A percentile compares a stretch with the other conserved stretches of the same genome.
phyloP scores from a whole-genome alignment of 352 stramenopile species.

The Lagenidium sp. region DNA sequence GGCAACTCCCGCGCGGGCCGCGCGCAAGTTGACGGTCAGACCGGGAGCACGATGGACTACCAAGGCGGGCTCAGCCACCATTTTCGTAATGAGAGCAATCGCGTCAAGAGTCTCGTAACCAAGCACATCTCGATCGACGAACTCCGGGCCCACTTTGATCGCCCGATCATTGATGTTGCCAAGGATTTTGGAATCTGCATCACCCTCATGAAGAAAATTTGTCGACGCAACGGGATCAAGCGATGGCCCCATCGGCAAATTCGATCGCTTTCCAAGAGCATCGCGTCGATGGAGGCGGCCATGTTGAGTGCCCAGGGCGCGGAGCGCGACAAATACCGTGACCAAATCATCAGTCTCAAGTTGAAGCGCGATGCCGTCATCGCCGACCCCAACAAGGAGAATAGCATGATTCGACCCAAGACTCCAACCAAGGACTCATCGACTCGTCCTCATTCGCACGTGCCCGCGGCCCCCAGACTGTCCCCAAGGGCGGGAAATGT shows the following conservation, averaged over 20 bases:
- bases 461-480: conserved; percentile 7
- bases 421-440: conserved; percentile 17
- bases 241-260: conserved; percentile 63
- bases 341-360: conserved; percentile 78
- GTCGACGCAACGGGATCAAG: conserved; percentile 59
- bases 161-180: conserved; percentile 83
- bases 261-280: conserved; percentile 81
- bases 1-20: conserved; percentile 47
- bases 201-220: conserved; percentile 85
- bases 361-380: conserved; percentile 83
- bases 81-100: conserved; percentile 80
- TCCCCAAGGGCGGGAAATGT: conserved; percentile 13
- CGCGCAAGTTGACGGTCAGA: conserved; percentile 64
- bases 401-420: conserved; percentile 39
- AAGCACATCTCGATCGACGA: conserved; percentile 87
- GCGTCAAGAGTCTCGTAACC: conserved; percentile 79
- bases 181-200: conserved; percentile 88
- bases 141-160: conserved; percentile 76
- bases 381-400: conserved; percentile 81
- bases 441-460: conserved; percentile 5
- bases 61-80: conserved; percentile 65
- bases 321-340: conserved; percentile 78
- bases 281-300: conserved; percentile 80
- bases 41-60: conserved; percentile 70
- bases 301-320: conserved; percentile 76